These are phyloP conservation scores for Chloris gayana DNA, from an alignment of 176 grass and related monocot genomes.

Conservation along the genomic window DNA sequence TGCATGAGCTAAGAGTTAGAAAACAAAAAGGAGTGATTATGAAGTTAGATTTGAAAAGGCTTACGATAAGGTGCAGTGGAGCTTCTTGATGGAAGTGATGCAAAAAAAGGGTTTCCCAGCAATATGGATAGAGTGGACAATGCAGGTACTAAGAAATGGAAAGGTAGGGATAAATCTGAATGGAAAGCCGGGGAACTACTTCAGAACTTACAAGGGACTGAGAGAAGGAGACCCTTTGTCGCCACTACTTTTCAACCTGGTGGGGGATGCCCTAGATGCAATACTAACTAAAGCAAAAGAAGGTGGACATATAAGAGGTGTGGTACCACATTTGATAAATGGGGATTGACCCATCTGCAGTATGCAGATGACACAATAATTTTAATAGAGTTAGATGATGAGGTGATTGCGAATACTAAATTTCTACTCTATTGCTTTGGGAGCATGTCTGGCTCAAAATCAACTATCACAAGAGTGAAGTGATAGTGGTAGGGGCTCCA, in stretches of 20 bases:
- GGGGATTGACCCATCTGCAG: not conserved
- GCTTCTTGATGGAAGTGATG: not conserved
- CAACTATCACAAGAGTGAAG: too few species aligned
- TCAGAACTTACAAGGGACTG: too few species aligned
- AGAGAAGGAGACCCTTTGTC: too few species aligned
- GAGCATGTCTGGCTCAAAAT: too few species aligned
- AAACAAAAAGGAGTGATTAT: rapidly evolving
- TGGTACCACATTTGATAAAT: not conserved
- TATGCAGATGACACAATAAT: not conserved
- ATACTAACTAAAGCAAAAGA: not conserved
- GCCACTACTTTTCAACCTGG: too few species aligned
- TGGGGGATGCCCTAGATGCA: too few species aligned
- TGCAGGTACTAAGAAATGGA: too few species aligned
- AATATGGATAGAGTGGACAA: not conserved
- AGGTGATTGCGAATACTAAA: not conserved
- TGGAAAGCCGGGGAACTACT: too few species aligned
- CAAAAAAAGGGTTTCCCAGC: not conserved
- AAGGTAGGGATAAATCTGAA: not conserved
- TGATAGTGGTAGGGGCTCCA: too few species aligned
- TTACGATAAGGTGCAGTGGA: not conserved
- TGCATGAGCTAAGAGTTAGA: not conserved
- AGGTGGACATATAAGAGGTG: not conserved
- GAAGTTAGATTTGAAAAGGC: not conserved
- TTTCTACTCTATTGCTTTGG: not conserved
- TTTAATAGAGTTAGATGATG: not conserved